A percentile compares a stretch with the other conserved stretches of the same genome.
phyloP scores from a whole-genome alignment of 1,284 basidiomycete genomes.

The Schizophyllum amplum region DNA sequence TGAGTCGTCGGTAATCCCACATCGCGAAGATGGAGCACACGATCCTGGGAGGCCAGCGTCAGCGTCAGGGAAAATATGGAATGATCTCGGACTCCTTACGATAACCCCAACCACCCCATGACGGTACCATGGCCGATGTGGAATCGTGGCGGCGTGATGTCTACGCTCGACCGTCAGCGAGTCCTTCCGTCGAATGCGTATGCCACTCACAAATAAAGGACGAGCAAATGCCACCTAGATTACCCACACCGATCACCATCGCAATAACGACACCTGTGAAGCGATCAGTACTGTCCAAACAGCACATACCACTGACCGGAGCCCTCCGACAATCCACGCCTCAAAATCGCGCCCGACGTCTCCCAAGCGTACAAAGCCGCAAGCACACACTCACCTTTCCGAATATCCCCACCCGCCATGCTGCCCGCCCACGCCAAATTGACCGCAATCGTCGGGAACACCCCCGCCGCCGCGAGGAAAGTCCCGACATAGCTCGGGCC shows the following conservation, averaged over 20 bases:
- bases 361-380: background rate
- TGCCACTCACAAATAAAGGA: slow-evolving; percentile 19
- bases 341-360: no score
- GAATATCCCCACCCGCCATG: slow-evolving; percentile 21
- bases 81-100: slow-evolving; percentile 22
- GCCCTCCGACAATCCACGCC: no score
- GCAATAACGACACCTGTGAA: slow-evolving; percentile 18
- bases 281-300: background rate
- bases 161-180: no score
- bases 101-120: slow-evolving; percentile 37
- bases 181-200: no score
- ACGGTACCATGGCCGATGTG: slow-evolving; percentile 41
- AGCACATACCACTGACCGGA: no score
- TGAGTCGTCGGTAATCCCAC: slow-evolving; percentile 33
- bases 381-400: slow-evolving; percentile 14
- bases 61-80: slow-evolving; percentile 12
- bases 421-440: slow-evolving; percentile 23
- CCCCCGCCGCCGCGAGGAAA: slow-evolving; percentile 20
- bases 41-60: slow-evolving; percentile 18
- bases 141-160: slow-evolving; percentile 34
- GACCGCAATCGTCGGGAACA: slow-evolving; percentile 22
- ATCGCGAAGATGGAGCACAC: slow-evolving; percentile 28
- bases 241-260: slow-evolving; percentile 21
- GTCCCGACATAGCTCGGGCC: slow-evolving; percentile 21
- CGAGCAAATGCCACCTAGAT: slow-evolving; percentile 24